These are phyloP conservation scores for Dacryopinax spathularia DNA, from an alignment of 768 basidiomycete species.

Conservation along the genomic window DNA sequence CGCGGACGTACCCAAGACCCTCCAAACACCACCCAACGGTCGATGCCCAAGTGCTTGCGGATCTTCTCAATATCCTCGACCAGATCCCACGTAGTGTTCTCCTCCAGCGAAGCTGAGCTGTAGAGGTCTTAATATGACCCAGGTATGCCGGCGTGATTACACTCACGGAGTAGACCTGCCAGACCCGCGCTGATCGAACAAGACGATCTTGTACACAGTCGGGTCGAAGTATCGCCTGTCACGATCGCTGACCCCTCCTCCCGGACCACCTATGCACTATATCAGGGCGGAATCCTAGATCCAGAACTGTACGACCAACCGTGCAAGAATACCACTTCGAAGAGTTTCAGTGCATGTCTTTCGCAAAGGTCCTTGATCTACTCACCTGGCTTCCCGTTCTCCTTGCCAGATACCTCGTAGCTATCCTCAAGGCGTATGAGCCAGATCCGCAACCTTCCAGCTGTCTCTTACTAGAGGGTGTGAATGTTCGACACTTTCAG, in stretches of 20 bases:
- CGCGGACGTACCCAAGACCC: conserved; percentile 79
- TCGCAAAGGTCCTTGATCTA: conserved; percentile 9
- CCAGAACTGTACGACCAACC: conserved; percentile 39
- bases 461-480: conserved; percentile 48
- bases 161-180: conserved; percentile 76
- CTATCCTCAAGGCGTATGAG: conserved; percentile 25
- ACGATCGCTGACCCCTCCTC: conserved; percentile 51
- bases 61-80: conserved; percentile 80
- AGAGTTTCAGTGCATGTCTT: neutral
- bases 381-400: conserved; percentile 56
- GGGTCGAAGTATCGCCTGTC: conserved; percentile 78
- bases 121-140: conserved; percentile 7
- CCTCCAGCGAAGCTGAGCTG: conserved; percentile 59
- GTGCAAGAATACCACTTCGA: conserved; percentile 62
- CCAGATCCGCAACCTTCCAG: neutral
- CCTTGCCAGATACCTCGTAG: conserved; percentile 71
- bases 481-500: conserved; percentile 65
- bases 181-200: conserved; percentile 81
- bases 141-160: neutral
- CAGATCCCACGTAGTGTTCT: conserved; percentile 91
- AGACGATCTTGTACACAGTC: conserved; percentile 59
- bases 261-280: conserved; percentile 49
- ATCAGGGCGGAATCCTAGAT: neutral
- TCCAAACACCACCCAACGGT: conserved; percentile 90
- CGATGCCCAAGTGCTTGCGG: conserved; percentile 56